Evolutionary conservation across 2,329 filamentous ascomycete genomes (phyloP).

Genomic region (Colletotrichum acutatum): DNA sequence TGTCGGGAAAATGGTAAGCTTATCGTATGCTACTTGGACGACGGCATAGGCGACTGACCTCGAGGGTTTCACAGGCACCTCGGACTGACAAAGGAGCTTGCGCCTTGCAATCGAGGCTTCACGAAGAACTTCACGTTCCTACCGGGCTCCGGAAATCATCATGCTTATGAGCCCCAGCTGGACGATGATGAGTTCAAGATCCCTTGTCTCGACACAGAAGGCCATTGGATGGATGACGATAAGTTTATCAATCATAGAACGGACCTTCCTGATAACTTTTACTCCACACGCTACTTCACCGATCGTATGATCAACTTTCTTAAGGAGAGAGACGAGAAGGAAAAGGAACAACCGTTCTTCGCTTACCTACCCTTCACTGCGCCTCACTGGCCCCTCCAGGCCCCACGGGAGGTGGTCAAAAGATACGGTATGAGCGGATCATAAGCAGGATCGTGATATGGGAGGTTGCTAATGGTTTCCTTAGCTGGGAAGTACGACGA

Average conservation of each 20-base stretch:
- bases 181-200: conserved; percentile 30
- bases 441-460: neutral
- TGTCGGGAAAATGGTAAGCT: conserved; percentile 46
- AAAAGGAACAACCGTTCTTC: conserved; percentile 55
- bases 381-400: conserved; percentile 65
- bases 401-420: conserved; percentile 44
- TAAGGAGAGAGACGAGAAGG: conserved; percentile 49
- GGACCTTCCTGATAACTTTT: conserved; percentile 55
- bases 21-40: too few species aligned
- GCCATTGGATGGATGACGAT: conserved; percentile 54
- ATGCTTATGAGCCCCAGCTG: conserved; percentile 59
- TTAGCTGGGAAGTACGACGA: conserved; percentile 6
- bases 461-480: neutral
- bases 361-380: conserved; percentile 63
- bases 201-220: conserved; percentile 6
- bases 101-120: conserved; percentile 52
- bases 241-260: conserved; percentile 47
- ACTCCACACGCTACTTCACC: conserved; percentile 55
- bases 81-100: conserved; percentile 46
- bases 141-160: conserved; percentile 61
- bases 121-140: conserved; percentile 53
- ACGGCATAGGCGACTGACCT: neutral
- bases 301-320: conserved; percentile 55
- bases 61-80: conserved; percentile 44
- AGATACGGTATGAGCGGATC: conserved; percentile 16